Conservation (phyloP, 2,329 filamentous ascomycete species). For the Neopestalotiopsis sp. region DNA sequence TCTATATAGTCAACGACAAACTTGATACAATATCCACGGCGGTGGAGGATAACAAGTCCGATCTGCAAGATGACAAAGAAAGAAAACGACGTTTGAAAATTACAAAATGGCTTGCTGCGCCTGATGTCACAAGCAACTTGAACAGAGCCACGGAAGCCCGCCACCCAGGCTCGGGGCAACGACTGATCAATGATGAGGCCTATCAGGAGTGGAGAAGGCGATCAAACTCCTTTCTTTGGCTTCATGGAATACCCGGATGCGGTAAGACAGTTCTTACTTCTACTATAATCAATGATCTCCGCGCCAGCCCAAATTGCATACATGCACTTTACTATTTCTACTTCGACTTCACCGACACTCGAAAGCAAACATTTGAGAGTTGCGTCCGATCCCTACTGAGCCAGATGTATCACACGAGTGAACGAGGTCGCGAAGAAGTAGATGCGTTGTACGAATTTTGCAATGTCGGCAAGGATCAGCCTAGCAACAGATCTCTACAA, state of each 20-base stretch:
- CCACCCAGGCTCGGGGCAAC: slow-evolving; percentile 39
- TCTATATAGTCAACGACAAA: background rate
- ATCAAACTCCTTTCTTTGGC: slow-evolving; percentile 29
- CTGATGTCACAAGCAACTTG: slow-evolving; percentile 26
- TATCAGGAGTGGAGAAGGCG: slow-evolving; percentile 39
- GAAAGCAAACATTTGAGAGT: slow-evolving; percentile 40
- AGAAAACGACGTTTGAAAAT: slow-evolving; percentile 20
- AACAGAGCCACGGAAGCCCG: slow-evolving; percentile 36
- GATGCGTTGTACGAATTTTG: slow-evolving; percentile 34
- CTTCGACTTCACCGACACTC: slow-evolving; percentile 44
- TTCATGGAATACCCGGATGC: slow-evolving; percentile 37
- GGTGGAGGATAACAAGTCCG: too few relatives aligned
- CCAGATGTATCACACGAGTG: slow-evolving; percentile 37
- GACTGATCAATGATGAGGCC: slow-evolving; percentile 36
- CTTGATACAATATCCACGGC: background rate
- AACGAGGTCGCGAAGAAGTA: slow-evolving; percentile 26
- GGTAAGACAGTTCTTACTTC: slow-evolving; percentile 48
- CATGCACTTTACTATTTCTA: slow-evolving; percentile 37
- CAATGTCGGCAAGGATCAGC: slow-evolving; percentile 29
- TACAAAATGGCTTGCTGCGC: slow-evolving; percentile 1
- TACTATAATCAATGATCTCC: slow-evolving; percentile 38
- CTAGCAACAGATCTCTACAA: slow-evolving; percentile 20
- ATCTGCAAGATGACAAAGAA: background rate
- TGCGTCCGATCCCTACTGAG: slow-evolving; percentile 43
- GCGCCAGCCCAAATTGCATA: slow-evolving; percentile 1